Base-by-base conservation (phyloP, 164 flowering plant genomes). In the Cinnamomum chago region DNA sequence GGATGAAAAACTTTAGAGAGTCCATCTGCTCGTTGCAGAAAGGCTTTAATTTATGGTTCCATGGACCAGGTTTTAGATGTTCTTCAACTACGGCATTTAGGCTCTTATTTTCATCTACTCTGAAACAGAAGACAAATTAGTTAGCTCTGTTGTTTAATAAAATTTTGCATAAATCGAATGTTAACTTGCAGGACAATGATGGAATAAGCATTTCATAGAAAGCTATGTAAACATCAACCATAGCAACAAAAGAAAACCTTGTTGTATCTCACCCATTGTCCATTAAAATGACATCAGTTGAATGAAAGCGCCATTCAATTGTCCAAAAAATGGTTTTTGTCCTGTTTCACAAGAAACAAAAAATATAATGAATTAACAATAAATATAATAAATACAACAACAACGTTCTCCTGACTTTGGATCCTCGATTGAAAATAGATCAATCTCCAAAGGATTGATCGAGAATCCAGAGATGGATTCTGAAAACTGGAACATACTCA, bases 231-330 rank as follows among this genome's bases (percentile, higher is more conserved):
- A 9, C 47, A 40, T 40, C 47, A 40, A 40, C 11, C 47, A 40
- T 40, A 40, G 47, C 47, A 40, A 40, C 47, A 40, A 62, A 27
- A 67, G 17, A 18, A 50, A 50, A 14, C 2, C 17, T 12, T 50
- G 25, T 77, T 17, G 70, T 35, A 72, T 55, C 91, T 86, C 70
- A 95, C 99, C 89, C 89, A 65, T 91, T 91, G 75, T 95, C 93
- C 60, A 82, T 51, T 33, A 95, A 71, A 69, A 85, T 86, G 58
- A 89, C 89, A 74, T 90, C 85, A 60, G 96, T 87, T 28, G 92
- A 89, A 81, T 90, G 90, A 82, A 95, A 93, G 33, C 86, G 83
- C 98, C 97, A 93, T 75, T 95, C 99, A 50, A 95, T 86, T 50
- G 96, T 93, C 98, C 99, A 95, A 17, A 70, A 79, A 70, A 95